A percentile compares a stretch with the other conserved stretches of the same genome.
Evolutionary conservation across 352 stramenopile species (phyloP).

Genomic region (Globisporangium nunn): DNA sequence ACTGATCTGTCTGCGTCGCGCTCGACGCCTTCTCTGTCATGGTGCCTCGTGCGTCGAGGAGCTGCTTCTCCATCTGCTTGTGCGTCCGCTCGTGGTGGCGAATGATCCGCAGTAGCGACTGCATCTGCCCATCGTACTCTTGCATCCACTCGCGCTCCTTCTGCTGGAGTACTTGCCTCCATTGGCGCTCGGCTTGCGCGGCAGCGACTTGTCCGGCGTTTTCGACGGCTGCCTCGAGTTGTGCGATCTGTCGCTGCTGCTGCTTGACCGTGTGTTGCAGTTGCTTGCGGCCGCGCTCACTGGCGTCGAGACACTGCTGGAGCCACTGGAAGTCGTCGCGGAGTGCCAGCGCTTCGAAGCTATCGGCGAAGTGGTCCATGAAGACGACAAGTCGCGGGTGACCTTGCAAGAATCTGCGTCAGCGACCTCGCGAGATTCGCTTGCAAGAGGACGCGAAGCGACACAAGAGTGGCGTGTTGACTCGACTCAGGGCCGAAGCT

Average conservation of each 20-base stretch:
- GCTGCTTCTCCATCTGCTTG: constrained; percentile 11
- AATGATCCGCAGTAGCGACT: constrained; percentile 40
- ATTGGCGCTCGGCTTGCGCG: constrained; percentile 5
- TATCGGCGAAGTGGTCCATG: constrained; percentile 10
- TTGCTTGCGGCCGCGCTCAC: constrained; percentile 11
- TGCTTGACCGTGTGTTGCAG: constrained; percentile 12
- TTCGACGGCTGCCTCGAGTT: constrained; percentile 15
- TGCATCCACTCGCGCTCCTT: constrained; percentile 31
- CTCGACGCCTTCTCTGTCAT: constrained; percentile 13
- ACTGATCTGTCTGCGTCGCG: constrained; percentile 5
- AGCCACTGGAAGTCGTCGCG: constrained; percentile 37
- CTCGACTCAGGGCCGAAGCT: no score
- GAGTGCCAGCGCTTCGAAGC: constrained; percentile 11
- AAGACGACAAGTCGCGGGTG: not conserved
- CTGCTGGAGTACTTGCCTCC: not conserved
- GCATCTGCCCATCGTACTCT: constrained; percentile 37
- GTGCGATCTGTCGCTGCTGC: constrained; percentile 10
- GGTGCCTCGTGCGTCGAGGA: constrained; percentile 7
- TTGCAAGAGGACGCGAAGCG: no score
- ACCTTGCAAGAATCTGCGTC: no score
- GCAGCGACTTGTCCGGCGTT: not conserved
- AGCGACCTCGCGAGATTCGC: no score
- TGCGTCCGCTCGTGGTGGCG: constrained; percentile 30
- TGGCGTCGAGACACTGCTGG: constrained; percentile 20
- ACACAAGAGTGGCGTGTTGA: no score